These are phyloP conservation scores for Irineochytrium annulatum DNA, from an alignment of 192 early-diverging fungal genomes.

Conservation along the genomic window DNA sequence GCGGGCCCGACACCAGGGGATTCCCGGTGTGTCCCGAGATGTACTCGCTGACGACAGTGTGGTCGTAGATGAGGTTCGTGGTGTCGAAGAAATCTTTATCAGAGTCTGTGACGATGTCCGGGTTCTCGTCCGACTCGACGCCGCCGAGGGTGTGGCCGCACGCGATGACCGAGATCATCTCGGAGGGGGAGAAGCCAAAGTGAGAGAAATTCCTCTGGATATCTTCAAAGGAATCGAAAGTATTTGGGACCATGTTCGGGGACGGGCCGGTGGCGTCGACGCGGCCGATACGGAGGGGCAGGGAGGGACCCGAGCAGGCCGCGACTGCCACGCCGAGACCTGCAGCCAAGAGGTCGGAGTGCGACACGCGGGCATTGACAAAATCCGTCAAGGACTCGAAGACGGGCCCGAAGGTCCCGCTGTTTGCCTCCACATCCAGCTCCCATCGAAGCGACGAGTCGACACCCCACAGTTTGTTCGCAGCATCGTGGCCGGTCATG, in stretches of 20 bases:
- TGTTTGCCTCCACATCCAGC: background rate
- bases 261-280: background rate
- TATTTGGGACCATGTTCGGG: background rate
- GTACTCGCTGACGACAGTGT: background rate
- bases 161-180: background rate
- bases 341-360: background rate
- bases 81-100: background rate
- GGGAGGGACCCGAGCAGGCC: background rate
- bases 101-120: background rate
- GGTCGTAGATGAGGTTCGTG: slow-evolving; percentile 1
- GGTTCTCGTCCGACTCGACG: slow-evolving; percentile 1
- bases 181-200: background rate
- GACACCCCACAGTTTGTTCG: background rate
- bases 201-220: background rate
- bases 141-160: slow-evolving; percentile 1
- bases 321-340: background rate
- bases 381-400: background rate
- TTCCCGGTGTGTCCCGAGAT: background rate
- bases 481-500: background rate
- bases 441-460: slow-evolving; percentile 3
- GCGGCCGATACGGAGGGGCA: background rate
- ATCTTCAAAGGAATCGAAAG: background rate
- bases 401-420: background rate
- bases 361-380: background rate
- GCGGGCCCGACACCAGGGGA: background rate